A percentile compares a stretch with the other conserved stretches of the same genome.
These are phyloP conservation scores for Evernia prunastri DNA, from an alignment of 495 filamentous ascomycete genomes.

Conservation along the genomic window DNA sequence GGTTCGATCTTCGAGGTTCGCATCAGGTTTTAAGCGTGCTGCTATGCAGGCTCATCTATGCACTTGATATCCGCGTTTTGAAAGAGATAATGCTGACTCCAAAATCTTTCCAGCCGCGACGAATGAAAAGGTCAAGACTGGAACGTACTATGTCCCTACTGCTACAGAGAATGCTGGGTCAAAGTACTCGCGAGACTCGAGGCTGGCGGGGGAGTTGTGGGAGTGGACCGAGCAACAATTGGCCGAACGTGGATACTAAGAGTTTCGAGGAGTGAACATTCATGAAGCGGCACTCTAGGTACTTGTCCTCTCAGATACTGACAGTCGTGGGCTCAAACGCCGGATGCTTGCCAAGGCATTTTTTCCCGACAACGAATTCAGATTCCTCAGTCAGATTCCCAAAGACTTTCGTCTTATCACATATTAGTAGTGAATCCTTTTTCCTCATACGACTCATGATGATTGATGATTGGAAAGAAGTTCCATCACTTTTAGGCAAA, in stretches of 20 bases:
- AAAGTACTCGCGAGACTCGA: constrained; percentile 28
- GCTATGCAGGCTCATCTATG: background rate
- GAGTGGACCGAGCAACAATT: constrained; percentile 30
- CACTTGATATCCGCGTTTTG: background rate
- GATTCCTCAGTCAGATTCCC: background rate
- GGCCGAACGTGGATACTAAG: constrained; percentile 18
- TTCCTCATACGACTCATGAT: background rate
- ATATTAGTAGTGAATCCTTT: background rate
- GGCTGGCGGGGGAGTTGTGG: constrained; percentile 27
- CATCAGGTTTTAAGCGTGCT: background rate
- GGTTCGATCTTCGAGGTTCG: background rate
- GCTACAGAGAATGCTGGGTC: constrained; percentile 36
- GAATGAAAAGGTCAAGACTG: constrained; percentile 38
- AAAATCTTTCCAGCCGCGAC: constrained; percentile 27
- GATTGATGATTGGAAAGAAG: background rate
- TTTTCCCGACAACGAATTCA: background rate
- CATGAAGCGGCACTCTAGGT: background rate
- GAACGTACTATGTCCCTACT: constrained; percentile 53
- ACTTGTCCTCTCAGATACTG: background rate
- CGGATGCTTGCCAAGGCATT: background rate
- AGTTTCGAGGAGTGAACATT: background rate
- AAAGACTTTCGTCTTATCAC: background rate
- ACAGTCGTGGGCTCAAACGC: background rate
- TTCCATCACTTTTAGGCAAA: background rate
- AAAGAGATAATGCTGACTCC: background rate